Evolutionary conservation across 768 basidiomycete genomes (phyloP).

Genomic region (Coprinellus aureogranulatus): DNA sequence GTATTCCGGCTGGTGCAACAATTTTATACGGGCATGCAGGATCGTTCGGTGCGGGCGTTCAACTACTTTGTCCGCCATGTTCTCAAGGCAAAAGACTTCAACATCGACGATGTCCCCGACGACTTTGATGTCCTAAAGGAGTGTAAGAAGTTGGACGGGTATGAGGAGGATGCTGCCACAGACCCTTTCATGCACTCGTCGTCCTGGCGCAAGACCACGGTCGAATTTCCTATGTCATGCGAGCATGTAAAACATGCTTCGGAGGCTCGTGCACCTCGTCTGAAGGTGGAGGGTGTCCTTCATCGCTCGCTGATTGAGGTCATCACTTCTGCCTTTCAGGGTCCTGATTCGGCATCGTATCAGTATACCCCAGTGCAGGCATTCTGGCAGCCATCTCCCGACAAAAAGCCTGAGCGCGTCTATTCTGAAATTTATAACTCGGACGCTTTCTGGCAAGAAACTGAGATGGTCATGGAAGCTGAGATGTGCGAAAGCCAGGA

Average conservation of each 20-base stretch:
- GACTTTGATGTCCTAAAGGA: slow-evolving; percentile 1
- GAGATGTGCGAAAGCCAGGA: not conserved
- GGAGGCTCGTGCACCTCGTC: slow-evolving; percentile 15
- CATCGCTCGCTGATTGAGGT: slow-evolving; percentile 9
- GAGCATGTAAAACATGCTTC: slow-evolving; percentile 14
- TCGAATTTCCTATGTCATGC: slow-evolving; percentile 26
- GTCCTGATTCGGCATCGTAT: slow-evolving; percentile 10
- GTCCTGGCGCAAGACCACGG: slow-evolving; percentile 16
- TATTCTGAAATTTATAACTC: slow-evolving; percentile 18
- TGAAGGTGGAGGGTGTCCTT: slow-evolving; percentile 15
- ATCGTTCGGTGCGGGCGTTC: not conserved
- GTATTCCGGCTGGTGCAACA: not conserved
- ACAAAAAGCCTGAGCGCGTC: slow-evolving; percentile 12
- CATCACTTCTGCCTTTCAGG: slow-evolving; percentile 10
- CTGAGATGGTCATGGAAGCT: not conserved
- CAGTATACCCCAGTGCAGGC: slow-evolving; percentile 14
- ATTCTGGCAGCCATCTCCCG: slow-evolving; percentile 10
- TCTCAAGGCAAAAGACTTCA: not conserved
- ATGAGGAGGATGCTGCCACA: not conserved
- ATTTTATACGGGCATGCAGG: not conserved
- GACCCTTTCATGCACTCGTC: not conserved
- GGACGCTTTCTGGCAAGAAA: slow-evolving; percentile 17
- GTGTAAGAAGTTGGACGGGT: not conserved
- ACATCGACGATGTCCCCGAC: not conserved
- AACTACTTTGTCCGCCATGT: not conserved